These are phyloP conservation scores for Rhipidocladum racemiflorum DNA, from an alignment of 176 grass and related monocot species.

Conservation along the genomic window DNA sequence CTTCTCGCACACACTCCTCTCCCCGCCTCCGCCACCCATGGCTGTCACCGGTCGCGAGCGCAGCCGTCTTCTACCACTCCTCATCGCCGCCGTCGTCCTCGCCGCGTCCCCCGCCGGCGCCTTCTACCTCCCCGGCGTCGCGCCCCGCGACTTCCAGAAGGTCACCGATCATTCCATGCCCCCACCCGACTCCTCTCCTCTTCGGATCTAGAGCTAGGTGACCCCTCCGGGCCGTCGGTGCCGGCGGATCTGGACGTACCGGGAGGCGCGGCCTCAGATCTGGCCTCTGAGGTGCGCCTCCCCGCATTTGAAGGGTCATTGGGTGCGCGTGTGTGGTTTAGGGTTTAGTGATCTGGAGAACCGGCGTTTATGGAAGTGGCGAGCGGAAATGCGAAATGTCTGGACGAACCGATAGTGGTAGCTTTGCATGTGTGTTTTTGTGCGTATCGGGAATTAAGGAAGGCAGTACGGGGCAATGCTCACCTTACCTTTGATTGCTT, in stretches of 20 bases:
- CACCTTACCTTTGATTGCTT: not conserved
- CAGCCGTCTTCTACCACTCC: not conserved
- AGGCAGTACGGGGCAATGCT: not conserved
- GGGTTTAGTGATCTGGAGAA: slow-evolving; percentile 26
- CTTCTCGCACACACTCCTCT: not conserved
- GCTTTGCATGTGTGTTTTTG: not conserved
- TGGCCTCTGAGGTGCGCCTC: not conserved
- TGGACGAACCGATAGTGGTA: not conserved
- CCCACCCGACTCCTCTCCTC: not conserved
- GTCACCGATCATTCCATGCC: slow-evolving; percentile 20
- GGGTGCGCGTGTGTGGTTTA: slow-evolving; percentile 16
- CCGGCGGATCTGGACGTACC: slow-evolving; percentile 21
- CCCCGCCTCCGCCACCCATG: slow-evolving; percentile 27
- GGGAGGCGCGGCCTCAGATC: slow-evolving; percentile 25
- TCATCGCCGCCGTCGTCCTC: slow-evolving; percentile 2
- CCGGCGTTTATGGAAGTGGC: not conserved
- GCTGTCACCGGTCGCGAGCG: slow-evolving; percentile 29
- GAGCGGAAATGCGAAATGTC: not conserved
- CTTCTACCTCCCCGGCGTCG: slow-evolving; percentile 85
- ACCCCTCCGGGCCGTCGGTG: not conserved
- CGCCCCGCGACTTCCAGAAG: slow-evolving; percentile 73
- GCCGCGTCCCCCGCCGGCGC: slow-evolving; percentile 28
- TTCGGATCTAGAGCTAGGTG: slow-evolving; percentile 25
- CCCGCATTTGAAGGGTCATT: not conserved
- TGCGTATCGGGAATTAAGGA: not conserved